Percentiles rank a stretch among this genome's conserved stretches.
Evolutionary conservation across 2,329 filamentous ascomycete species (phyloP).

Genomic region (Colletotrichum sublineola): DNA sequence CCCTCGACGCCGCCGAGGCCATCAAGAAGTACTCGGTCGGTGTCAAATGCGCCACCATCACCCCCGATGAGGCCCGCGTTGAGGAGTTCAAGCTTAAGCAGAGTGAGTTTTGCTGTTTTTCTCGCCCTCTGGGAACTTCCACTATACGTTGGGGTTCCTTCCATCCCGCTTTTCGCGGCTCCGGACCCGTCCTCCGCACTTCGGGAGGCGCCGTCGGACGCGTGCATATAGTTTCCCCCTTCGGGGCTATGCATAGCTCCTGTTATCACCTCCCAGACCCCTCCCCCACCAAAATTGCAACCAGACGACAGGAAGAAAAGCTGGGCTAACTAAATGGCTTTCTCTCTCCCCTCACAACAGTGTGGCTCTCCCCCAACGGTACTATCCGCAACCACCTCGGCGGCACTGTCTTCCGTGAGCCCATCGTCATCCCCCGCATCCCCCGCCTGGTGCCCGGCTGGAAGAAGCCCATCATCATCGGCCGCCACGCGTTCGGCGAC

Average conservation of each 20-base stretch:
- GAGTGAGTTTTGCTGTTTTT: conserved; percentile 70
- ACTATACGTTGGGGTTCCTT: background rate
- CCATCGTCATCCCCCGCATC: conserved; percentile 94
- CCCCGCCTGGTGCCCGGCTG: conserved; percentile 95
- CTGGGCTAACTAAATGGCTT: conserved; percentile 25
- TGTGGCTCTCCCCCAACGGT: conserved; percentile 99
- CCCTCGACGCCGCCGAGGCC: conserved; percentile 92
- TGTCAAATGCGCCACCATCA: conserved; percentile 99
- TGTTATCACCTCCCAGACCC: background rate
- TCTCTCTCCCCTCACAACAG: conserved; percentile 56
- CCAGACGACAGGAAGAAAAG: background rate
- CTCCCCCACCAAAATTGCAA: conserved; percentile 7
- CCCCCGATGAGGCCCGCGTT: conserved; percentile 94
- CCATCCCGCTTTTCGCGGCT: background rate
- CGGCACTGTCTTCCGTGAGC: conserved; percentile 98
- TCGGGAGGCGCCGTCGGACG: conserved; percentile 19
- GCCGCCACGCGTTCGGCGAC: conserved; percentile 97
- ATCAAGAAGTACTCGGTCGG: conserved; percentile 99
- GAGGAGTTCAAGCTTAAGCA: conserved; percentile 99
- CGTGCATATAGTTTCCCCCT: conserved; percentile 22
- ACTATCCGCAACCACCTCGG: conserved; percentile 83
- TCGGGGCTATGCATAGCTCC: background rate
- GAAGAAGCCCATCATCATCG: conserved; percentile 99
- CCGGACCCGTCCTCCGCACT: conserved; percentile 23
- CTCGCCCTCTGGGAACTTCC: conserved; percentile 2